Evolutionary conservation across 495 filamentous ascomycete species (phyloP).

Genomic region (Neurospora sp.): DNA sequence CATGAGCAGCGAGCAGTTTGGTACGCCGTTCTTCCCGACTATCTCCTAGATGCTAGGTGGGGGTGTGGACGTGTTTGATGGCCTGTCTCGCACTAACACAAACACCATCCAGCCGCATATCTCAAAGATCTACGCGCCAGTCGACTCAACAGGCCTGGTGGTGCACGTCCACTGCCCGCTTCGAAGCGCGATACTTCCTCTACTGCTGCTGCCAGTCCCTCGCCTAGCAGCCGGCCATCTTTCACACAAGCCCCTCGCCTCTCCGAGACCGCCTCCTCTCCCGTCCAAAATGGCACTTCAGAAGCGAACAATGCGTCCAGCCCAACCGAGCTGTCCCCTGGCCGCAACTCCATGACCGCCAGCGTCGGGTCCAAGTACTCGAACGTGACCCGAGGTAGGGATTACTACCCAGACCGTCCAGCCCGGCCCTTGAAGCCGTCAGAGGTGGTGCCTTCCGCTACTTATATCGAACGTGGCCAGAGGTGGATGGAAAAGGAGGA

Average conservation of each 20-base stretch:
- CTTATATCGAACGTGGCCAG: constrained; percentile 70
- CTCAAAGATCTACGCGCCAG: constrained; percentile 72
- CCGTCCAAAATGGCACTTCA: constrained; percentile 24
- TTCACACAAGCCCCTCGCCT: constrained; percentile 26
- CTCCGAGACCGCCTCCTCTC: constrained; percentile 26
- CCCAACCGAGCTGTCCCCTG: background rate
- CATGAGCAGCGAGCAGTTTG: constrained; percentile 82
- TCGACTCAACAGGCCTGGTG: constrained; percentile 62
- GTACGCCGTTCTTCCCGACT: constrained; percentile 38
- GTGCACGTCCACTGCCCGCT: constrained; percentile 66
- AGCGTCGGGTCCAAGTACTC: constrained; percentile 35
- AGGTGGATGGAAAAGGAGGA: constrained; percentile 85
- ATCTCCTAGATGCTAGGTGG: background rate
- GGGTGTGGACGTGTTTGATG: background rate
- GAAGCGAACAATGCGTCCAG: constrained; percentile 10
- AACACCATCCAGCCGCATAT: constrained; percentile 50
- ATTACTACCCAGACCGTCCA: constrained; percentile 34
- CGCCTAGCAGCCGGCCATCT: constrained; percentile 21
- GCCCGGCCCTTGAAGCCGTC: constrained; percentile 34
- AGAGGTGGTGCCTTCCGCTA: constrained; percentile 44
- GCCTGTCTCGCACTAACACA: constrained; percentile 14
- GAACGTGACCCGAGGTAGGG: constrained; percentile 23
- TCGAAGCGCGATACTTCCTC: constrained; percentile 18
- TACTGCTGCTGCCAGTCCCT: constrained; percentile 7
- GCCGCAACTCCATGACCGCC: constrained; percentile 18